These are phyloP conservation scores for Hypericum perforatum DNA, from an alignment of 345 rosid genomes.

Conservation along the genomic window DNA sequence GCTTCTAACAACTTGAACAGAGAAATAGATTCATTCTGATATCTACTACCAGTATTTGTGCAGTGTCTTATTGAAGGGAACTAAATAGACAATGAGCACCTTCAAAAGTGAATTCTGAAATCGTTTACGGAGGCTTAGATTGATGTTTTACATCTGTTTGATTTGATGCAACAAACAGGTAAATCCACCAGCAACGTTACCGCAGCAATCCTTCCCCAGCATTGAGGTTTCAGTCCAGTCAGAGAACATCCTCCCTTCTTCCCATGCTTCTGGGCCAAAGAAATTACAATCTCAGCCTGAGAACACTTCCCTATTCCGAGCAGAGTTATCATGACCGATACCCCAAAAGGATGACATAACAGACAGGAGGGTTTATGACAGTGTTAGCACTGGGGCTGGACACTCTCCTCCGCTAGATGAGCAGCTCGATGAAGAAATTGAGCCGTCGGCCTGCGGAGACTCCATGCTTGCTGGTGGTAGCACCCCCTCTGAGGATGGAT, in stretches of 20 bases:
- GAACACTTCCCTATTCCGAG: slow-evolving; percentile 25
- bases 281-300: slow-evolving; percentile 32
- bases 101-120: too few species aligned
- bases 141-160: too few species aligned
- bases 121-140: too few species aligned
- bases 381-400: slow-evolving; percentile 30
- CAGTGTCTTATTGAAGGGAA: too few species aligned
- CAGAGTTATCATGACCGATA: slow-evolving; percentile 31
- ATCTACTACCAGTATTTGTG: too few species aligned
- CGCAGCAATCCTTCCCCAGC: slow-evolving; percentile 40
- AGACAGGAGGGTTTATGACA: slow-evolving; percentile 32
- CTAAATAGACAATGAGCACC: too few species aligned
- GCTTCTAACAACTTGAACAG: too few species aligned
- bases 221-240: slow-evolving; percentile 42
- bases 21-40: too few species aligned
- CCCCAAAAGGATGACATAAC: slow-evolving; percentile 30
- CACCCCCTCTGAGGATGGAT: slow-evolving; percentile 76
- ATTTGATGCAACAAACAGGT: slow-evolving; percentile 14
- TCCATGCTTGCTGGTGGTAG: slow-evolving; percentile 13
- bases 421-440: slow-evolving; percentile 53
- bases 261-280: slow-evolving; percentile 25
- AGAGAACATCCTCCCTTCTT: slow-evolving; percentile 37
- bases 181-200: slow-evolving; percentile 14
- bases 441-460: slow-evolving; percentile 48
- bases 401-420: slow-evolving; percentile 58